phyloP scores from a whole-genome alignment of 257 asterid species.

The Lycium ferocissimum region DNA sequence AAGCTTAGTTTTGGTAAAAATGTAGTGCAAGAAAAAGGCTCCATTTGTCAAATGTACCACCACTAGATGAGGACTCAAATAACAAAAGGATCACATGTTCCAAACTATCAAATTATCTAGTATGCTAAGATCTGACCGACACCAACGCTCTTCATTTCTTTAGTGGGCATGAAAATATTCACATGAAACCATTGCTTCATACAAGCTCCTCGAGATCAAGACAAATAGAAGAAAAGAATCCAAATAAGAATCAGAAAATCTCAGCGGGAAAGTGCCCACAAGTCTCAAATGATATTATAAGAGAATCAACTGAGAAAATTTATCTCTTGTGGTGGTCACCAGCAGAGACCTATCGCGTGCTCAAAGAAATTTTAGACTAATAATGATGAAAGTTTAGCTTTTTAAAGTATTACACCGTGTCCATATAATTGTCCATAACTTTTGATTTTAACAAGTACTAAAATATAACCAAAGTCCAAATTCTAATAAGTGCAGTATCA shows the following conservation, averaged over 20 bases:
- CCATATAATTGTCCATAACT: not conserved
- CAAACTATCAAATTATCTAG: constrained; percentile 44
- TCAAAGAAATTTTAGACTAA: not conserved
- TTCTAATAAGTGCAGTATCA: not conserved
- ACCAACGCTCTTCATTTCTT: not conserved
- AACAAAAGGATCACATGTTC: not conserved
- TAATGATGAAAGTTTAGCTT: constrained; percentile 67
- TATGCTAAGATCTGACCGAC: not conserved
- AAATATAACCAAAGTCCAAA: constrained; percentile 6
- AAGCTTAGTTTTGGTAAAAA: not conserved
- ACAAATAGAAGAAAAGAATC: not conserved
- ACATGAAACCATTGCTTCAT: not conserved
- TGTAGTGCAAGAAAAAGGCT: not conserved
- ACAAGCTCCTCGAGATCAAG: not conserved
- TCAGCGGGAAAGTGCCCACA: not conserved
- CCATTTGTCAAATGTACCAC: constrained; percentile 37
- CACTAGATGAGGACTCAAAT: not conserved
- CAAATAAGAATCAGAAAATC: not conserved
- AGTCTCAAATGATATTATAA: not conserved
- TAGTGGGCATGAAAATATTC: not conserved
- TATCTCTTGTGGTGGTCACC: not conserved
- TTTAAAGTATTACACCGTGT: constrained; percentile 75
- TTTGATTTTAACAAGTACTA: not conserved
- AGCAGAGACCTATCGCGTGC: constrained; percentile 3
- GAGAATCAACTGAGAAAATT: not conserved